Conservation (phyloP, 2,329 filamentous ascomycete species). For the Claviceps purpurea region DNA sequence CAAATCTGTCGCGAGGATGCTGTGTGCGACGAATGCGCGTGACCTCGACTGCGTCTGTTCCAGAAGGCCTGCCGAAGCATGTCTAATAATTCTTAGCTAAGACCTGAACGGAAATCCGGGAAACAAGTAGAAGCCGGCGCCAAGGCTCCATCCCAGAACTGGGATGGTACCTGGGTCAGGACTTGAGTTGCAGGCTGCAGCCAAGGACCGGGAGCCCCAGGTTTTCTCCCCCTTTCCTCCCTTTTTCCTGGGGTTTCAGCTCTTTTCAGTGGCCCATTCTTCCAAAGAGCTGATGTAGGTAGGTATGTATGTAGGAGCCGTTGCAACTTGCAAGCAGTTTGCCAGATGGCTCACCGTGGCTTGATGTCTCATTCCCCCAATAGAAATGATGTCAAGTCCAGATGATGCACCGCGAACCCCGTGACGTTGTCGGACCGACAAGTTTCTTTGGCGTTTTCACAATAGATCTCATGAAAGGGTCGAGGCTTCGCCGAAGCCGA, state of each 20-base stretch:
- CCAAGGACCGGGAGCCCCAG: neutral
- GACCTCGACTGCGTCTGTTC: neutral
- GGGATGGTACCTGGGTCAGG: neutral
- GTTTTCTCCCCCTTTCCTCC: neutral
- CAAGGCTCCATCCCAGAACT: neutral
- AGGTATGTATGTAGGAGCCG: neutral
- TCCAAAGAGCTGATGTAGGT: too few relatives aligned
- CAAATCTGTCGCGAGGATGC: neutral
- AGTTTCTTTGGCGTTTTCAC: neutral
- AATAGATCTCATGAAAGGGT: neutral
- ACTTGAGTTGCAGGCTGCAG: neutral
- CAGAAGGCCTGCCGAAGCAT: neutral
- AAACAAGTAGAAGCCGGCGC: neutral
- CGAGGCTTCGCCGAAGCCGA: neutral
- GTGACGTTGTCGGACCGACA: slow-evolving; percentile 1
- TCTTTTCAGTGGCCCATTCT: neutral
- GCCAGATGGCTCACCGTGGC: too few relatives aligned
- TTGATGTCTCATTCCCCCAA: neutral
- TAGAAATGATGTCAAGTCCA: neutral
- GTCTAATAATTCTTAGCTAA: neutral
- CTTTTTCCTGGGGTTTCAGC: neutral
- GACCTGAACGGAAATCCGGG: neutral
- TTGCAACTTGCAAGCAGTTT: neutral
- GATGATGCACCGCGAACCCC: neutral
- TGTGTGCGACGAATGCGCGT: neutral